Evolutionary conservation across 257 asterid genomes (phyloP).

Genomic region (Solanum paucissectum): DNA sequence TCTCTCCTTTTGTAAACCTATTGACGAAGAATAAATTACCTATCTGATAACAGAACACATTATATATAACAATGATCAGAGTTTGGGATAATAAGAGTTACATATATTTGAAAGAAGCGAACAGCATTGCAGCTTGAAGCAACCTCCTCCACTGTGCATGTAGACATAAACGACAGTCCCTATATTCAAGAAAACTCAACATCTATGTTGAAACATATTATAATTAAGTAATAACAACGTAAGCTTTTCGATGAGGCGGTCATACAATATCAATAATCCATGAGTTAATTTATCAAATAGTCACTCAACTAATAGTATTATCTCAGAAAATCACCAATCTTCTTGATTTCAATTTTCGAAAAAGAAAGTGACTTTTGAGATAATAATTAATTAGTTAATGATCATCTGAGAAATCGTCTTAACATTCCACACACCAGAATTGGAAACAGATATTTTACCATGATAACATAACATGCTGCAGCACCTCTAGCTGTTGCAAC

Average conservation of each 20-base stretch:
- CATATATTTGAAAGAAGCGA: conserved; percentile 61
- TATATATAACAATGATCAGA: neutral
- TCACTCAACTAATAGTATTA: neutral
- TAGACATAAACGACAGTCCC: conserved; percentile 46
- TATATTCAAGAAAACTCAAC: neutral
- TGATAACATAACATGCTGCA: conserved; percentile 40
- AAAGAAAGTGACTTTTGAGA: neutral
- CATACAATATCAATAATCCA: neutral
- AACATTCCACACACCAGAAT: neutral
- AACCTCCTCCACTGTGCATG: conserved; percentile 53
- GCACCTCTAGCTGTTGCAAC: conserved; percentile 63
- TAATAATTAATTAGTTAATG: neutral
- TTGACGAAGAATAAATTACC: neutral
- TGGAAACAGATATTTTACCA: conserved; percentile 25
- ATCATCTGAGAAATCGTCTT: neutral
- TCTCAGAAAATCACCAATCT: neutral
- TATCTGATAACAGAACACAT: neutral
- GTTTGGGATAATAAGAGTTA: neutral
- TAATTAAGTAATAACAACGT: neutral
- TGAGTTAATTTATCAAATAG: neutral
- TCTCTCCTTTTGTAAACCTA: conserved; percentile 49
- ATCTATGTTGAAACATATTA: neutral
- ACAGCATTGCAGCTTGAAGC: conserved; percentile 54
- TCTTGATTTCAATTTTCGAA: neutral
- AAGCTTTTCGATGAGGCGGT: neutral